A percentile compares a stretch with the other conserved stretches of the same genome.
These are phyloP conservation scores for Luffa aegyptiaca DNA, from an alignment of 306 rosid species.

Conservation along the genomic window DNA sequence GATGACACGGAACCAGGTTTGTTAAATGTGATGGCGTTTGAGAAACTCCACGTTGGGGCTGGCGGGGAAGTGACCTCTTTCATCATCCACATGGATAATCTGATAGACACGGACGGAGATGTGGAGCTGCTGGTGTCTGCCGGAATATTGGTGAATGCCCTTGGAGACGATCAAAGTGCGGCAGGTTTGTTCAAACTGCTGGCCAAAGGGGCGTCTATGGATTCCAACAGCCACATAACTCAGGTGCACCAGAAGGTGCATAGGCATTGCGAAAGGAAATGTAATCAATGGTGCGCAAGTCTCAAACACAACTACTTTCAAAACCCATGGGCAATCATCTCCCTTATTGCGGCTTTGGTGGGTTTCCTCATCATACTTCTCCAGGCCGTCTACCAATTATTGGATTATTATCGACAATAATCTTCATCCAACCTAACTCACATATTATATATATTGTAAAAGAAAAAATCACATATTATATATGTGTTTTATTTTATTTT, in stretches of 20 bases:
- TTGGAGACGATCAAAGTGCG: slow-evolving; percentile 22
- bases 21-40: slow-evolving; percentile 37
- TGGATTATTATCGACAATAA: too few species aligned
- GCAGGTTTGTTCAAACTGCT: neutral
- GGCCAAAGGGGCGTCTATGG: neutral
- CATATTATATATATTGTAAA: too few species aligned
- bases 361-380: slow-evolving; percentile 3
- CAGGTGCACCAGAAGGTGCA: neutral
- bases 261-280: slow-evolving; percentile 8
- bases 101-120: slow-evolving; percentile 30
- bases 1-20: slow-evolving; percentile 23
- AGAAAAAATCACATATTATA: too few species aligned
- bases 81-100: slow-evolving; percentile 31
- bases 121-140: slow-evolving; percentile 15
- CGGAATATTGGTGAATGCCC: slow-evolving; percentile 25
- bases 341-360: slow-evolving; percentile 9
- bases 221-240: neutral
- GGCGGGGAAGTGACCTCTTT: slow-evolving; percentile 29
- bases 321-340: slow-evolving; percentile 20
- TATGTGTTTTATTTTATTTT: too few species aligned
- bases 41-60: slow-evolving; percentile 35
- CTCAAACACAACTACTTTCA: slow-evolving; percentile 16
- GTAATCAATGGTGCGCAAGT: slow-evolving; percentile 16
- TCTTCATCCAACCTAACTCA: too few species aligned
- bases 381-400: neutral